These are phyloP conservation scores for Gymnopilus junonius DNA, from an alignment of 768 basidiomycete genomes.

Conservation along the genomic window DNA sequence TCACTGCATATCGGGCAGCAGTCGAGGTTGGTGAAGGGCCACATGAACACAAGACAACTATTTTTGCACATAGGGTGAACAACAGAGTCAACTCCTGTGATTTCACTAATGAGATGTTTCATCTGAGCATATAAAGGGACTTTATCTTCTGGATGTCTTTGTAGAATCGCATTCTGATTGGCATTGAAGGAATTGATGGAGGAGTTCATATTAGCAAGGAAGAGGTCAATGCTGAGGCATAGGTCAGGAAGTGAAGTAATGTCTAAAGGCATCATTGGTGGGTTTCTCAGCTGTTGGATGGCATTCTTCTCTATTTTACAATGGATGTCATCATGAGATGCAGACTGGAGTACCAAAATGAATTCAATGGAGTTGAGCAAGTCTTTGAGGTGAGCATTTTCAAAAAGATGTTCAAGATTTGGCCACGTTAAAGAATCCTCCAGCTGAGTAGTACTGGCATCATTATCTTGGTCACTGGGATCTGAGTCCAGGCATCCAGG, in stretches of 20 bases:
- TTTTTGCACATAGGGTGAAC: no score
- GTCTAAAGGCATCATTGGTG: conserved; percentile 11
- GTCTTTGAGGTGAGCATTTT: conserved; percentile 16
- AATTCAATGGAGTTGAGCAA: conserved; percentile 14
- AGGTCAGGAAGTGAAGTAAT: background rate
- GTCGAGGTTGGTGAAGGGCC: no score
- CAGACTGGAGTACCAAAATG: conserved; percentile 19
- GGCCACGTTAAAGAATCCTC: conserved; percentile 13
- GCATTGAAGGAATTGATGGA: conserved; percentile 29
- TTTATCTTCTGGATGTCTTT: conserved; percentile 17
- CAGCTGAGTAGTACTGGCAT: conserved; percentile 6
- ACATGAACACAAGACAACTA: no score
- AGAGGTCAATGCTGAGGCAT: no score
- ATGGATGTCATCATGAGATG: conserved; percentile 18
- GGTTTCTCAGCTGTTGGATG: conserved; percentile 24
- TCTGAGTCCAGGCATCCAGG: background rate
- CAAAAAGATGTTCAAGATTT: conserved; percentile 13
- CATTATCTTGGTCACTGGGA: conserved; percentile 4
- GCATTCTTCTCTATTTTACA: conserved; percentile 8
- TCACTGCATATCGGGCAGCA: no score
- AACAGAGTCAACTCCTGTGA: no score
- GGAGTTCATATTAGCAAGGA: conserved; percentile 19
- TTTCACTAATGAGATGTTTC: no score
- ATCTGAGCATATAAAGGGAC: background rate
- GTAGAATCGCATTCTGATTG: conserved; percentile 15